Conservation (phyloP, 169 alveolate genomes). For the Theileria annulata region DNA sequence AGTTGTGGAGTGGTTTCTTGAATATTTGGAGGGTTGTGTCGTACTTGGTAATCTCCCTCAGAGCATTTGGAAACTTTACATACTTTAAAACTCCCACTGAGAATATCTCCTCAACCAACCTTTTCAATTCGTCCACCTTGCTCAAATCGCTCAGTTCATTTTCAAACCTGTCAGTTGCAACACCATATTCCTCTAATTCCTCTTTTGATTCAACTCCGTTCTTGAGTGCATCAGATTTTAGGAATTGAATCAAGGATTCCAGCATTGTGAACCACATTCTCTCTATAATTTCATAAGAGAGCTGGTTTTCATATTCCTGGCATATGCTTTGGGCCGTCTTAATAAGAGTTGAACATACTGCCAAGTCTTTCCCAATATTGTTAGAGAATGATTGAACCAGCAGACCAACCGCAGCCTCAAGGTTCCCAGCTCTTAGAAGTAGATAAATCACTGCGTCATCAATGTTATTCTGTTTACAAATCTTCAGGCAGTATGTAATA, state of each 20-base stretch:
- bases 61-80: constrained; percentile 28
- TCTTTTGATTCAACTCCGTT: not conserved
- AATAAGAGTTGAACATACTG: constrained; percentile 33
- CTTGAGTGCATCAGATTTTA: not conserved
- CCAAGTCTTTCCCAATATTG: constrained; percentile 18
- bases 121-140: not conserved
- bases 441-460: constrained; percentile 58
- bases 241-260: not conserved
- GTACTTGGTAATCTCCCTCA: constrained; percentile 36
- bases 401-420: constrained; percentile 38
- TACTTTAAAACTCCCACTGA: constrained; percentile 40
- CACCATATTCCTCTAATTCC: not conserved
- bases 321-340: constrained; percentile 35
- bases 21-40: constrained; percentile 25
- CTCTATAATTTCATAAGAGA: constrained; percentile 45
- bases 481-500: constrained; percentile 30
- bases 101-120: constrained; percentile 44
- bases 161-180: not conserved
- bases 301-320: not conserved
- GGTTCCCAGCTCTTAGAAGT: constrained; percentile 52
- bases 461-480: constrained; percentile 36
- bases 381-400: constrained; percentile 21
- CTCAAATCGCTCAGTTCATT: not conserved
- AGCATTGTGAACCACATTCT: constrained; percentile 49
- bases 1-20: constrained; percentile 18